These are phyloP conservation scores for Leavenworthia alabamica DNA, from an alignment of 345 rosid species.

Conservation along the genomic window DNA sequence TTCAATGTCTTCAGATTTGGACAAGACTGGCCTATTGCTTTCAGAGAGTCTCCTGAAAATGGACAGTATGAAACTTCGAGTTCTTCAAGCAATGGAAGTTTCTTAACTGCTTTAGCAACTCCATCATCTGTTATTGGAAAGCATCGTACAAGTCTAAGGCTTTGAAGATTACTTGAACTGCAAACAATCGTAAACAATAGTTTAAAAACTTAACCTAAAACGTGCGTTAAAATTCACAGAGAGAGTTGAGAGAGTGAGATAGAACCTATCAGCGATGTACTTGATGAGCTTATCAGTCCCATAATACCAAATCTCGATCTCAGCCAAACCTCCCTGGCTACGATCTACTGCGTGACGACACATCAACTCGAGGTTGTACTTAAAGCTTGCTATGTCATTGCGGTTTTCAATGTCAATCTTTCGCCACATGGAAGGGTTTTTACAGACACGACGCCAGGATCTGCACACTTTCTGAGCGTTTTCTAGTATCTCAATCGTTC, in stretches of 20 bases:
- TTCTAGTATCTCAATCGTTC: conserved; percentile 33
- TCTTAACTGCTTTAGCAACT: conserved; percentile 30
- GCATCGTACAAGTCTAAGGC: conserved; percentile 39
- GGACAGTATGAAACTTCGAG: conserved; percentile 35
- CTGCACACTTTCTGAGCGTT: conserved; percentile 47
- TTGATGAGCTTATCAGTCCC: conserved; percentile 40
- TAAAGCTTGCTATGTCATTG: background rate
- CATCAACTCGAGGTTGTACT: conserved; percentile 6
- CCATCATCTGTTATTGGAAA: conserved; percentile 32
- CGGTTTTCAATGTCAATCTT: conserved; percentile 28
- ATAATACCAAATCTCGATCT: conserved; percentile 34
- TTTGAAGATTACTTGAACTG: conserved; percentile 34
- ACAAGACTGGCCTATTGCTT: conserved; percentile 8
- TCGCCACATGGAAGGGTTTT: conserved; percentile 49
- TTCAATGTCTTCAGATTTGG: too few relatives aligned
- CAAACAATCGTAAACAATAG: background rate
- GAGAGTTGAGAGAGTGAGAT: background rate
- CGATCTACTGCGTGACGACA: conserved; percentile 50
- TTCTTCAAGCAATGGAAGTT: conserved; percentile 46
- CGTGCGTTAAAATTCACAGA: too few relatives aligned
- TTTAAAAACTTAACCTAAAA: background rate
- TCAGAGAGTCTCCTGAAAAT: background rate
- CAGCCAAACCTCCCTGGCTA: conserved; percentile 41
- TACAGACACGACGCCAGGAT: conserved; percentile 44
- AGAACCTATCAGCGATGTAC: conserved; percentile 41